Conservation (phyloP, 345 rosid species). For the Gossypium raimondii region DNA sequence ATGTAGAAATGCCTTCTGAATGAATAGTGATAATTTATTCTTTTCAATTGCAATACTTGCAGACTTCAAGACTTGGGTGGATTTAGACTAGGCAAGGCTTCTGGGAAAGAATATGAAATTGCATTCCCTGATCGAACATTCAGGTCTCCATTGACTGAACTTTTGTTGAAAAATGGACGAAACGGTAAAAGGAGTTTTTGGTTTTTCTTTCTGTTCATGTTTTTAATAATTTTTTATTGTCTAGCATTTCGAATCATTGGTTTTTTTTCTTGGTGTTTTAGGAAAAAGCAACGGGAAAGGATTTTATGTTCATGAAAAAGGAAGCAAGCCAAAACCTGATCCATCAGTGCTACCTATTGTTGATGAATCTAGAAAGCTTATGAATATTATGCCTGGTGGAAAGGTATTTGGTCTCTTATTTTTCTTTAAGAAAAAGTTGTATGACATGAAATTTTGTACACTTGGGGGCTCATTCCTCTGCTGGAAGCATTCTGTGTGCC, state of each 20-base stretch:
- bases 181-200: conserved; percentile 43
- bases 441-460: neutral
- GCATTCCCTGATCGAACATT: conserved; percentile 66
- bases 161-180: conserved; percentile 67
- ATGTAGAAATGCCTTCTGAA: neutral
- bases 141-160: conserved; percentile 53
- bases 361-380: conserved; percentile 62
- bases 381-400: conserved; percentile 86
- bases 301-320: conserved; percentile 71
- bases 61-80: conserved; percentile 96
- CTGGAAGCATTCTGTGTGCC: neutral
- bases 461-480: neutral
- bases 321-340: conserved; percentile 83
- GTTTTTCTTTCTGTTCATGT: neutral
- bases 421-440: too few species aligned
- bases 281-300: conserved; percentile 91
- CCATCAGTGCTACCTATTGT: conserved; percentile 62
- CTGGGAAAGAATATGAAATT: conserved; percentile 45
- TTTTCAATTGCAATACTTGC: conserved; percentile 21
- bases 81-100: conserved; percentile 66
- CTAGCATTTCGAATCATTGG: neutral
- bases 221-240: neutral
- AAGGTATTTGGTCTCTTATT: conserved; percentile 46
- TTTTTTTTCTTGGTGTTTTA: conserved; percentile 24
- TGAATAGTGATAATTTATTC: conserved; percentile 12